Evolutionary conservation across 1,284 basidiomycete genomes (phyloP).

Genomic region (Abortiporus biennis): DNA sequence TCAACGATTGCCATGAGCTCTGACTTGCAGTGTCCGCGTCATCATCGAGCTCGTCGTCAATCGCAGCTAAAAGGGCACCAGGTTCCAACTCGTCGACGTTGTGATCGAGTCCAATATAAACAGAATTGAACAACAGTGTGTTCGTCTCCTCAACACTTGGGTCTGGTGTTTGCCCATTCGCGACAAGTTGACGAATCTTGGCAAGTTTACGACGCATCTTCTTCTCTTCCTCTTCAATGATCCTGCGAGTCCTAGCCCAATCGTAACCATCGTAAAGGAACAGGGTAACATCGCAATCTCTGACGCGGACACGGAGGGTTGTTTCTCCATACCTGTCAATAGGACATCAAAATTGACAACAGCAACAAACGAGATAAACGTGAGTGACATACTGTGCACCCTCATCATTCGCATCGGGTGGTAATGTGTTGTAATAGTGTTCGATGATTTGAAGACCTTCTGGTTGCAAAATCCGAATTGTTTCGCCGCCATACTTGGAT

Average conservation of each 20-base stretch:
- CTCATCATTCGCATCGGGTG: constrained; percentile 43
- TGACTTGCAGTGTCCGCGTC: constrained; percentile 64
- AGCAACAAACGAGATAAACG: constrained; percentile 3
- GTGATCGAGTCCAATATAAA: constrained; percentile 81
- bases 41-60: constrained; percentile 85
- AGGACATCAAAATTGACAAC: constrained; percentile 2
- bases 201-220: constrained; percentile 83
- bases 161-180: constrained; percentile 86
- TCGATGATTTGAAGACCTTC: constrained; percentile 58
- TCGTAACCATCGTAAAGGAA: constrained; percentile 92
- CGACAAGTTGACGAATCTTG: constrained; percentile 92
- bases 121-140: constrained; percentile 85
- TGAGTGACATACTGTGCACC: constrained; percentile 37
- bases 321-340: constrained; percentile 39
- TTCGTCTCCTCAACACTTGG: constrained; percentile 75
- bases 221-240: constrained; percentile 85
- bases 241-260: constrained; percentile 81
- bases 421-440: constrained; percentile 67
- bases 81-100: constrained; percentile 72
- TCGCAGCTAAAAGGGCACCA: constrained; percentile 77
- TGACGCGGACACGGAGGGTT: constrained; percentile 46
- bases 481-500: constrained; percentile 75
- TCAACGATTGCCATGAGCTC: constrained; percentile 83
- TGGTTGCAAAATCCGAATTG: constrained; percentile 70
- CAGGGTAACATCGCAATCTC: constrained; percentile 58